These are phyloP conservation scores for Trypanosoma mega DNA, from an alignment of 208 protist species.

Conservation along the genomic window DNA sequence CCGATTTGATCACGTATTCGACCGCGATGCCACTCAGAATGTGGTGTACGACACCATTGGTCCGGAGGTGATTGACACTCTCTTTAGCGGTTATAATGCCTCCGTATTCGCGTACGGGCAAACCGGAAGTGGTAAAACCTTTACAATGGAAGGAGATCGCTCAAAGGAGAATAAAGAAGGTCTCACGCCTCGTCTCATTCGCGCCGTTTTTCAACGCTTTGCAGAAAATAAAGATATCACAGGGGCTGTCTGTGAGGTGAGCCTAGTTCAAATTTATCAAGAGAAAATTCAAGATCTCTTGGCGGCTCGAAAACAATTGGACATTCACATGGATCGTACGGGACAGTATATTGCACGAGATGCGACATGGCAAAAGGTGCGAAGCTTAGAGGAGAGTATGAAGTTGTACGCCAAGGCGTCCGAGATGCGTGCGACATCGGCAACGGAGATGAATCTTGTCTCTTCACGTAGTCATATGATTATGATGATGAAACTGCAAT, in stretches of 20 bases:
- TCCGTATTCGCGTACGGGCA: conserved; percentile 96
- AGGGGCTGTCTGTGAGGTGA: conserved; percentile 68
- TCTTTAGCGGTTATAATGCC: conserved; percentile 90
- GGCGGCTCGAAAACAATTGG: conserved; percentile 72
- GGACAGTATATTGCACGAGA: conserved; percentile 87
- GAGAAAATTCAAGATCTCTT: conserved; percentile 89
- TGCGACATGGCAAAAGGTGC: conserved; percentile 71
- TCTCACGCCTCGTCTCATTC: conserved; percentile 79
- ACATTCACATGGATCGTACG: conserved; percentile 88
- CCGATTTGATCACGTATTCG: conserved; percentile 87
- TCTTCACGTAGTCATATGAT: conserved; percentile 92
- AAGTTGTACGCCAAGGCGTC: conserved; percentile 70
- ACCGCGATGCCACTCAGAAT: conserved; percentile 38
- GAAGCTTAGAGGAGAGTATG: conserved; percentile 74
- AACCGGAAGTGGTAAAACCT: conserved; percentile 94
- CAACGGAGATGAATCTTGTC: conserved; percentile 92
- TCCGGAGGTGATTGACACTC: conserved; percentile 61
- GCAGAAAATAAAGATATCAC: conserved; percentile 63
- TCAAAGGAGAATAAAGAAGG: conserved; percentile 35
- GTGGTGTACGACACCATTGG: conserved; percentile 66
- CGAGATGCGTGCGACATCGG: conserved; percentile 66
- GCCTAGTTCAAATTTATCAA: conserved; percentile 90
- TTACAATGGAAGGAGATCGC: conserved; percentile 85
- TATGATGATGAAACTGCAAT: conserved; percentile 87
- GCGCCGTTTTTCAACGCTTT: conserved; percentile 72